Base-by-base conservation (phyloP, 768 basidiomycete species). In the Tylopilus plumbeoviolaceoides region DNA sequence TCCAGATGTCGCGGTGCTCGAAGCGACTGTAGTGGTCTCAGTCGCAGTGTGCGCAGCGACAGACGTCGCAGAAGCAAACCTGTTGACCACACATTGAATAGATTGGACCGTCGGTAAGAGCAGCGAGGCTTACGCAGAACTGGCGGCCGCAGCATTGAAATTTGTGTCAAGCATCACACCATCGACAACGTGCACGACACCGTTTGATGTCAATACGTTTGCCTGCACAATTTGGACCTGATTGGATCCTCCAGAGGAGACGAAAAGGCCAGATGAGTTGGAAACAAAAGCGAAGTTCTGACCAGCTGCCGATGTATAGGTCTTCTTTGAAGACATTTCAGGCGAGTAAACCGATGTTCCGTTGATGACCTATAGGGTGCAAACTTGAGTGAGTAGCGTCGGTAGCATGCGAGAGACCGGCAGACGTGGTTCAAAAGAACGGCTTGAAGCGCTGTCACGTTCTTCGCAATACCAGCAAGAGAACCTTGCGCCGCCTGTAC, bases 311-410 rank as follows among this genome's bases (percentile, higher is more conserved):
- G 84, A 83, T 15, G 75, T 78, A 50, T 70, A 70, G 55, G 71
- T 77, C 7, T 59, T 31, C 23, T 42, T 35, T n/a, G 69, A 57
- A 7, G 63, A 48, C 35, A 89, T 65, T 11, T 69, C 54, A 1
- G 82, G 74, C 1, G 84, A 85, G 71, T 90, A 90, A 12, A 81
- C 66, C 0, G 82, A 75, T 1, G 86, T 77, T 23, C 83, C 87
- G 66, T 89, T 89, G 59, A 90, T 79, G 53, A 82, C 65, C 82
- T 84, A 48, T 17, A 43, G 18, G 8, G n/a, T 7, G 18, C 0
- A 9, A 47, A 35, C n/a, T n/a, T n/a, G n/a, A n/a, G n/a, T 20
- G 10, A 11, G 2, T 21, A 9, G 20, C 18, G 25, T 17, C 36
- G 6, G 21, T n/a, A 27, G 28, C 7, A 50, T 2, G 17, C 20